Evolutionary conservation across 345 rosid species (phyloP).

Genomic region (Bruguiera gymnorhiza): DNA sequence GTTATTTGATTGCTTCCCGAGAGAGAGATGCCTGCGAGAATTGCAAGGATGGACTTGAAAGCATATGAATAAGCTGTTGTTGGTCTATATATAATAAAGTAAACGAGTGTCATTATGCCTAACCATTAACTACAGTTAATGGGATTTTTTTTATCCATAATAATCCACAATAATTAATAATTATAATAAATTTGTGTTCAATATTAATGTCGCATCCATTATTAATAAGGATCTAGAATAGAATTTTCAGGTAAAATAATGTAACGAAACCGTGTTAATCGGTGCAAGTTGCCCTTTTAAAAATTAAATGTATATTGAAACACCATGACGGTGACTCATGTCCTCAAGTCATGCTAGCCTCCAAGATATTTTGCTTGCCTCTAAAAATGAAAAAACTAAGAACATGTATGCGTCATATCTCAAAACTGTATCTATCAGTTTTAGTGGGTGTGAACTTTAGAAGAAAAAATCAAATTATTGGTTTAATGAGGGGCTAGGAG

Average conservation of each 20-base stretch:
- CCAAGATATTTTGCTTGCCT: neutral
- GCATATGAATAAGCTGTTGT: neutral
- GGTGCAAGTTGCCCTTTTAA: constrained; percentile 16
- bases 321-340: constrained; percentile 9
- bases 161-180: neutral
- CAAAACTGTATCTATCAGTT: too few relatives aligned
- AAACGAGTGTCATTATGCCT: neutral
- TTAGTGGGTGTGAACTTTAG: too few relatives aligned
- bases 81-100: neutral
- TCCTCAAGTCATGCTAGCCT: constrained; percentile 14
- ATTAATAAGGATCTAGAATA: too few relatives aligned
- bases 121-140: neutral
- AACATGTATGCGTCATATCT: too few relatives aligned
- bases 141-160: neutral
- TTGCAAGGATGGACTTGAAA: neutral
- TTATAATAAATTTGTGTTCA: neutral
- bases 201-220: too few relatives aligned
- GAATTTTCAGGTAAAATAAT: too few relatives aligned
- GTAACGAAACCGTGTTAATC: constrained; percentile 1
- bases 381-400: too few relatives aligned
- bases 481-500: too few relatives aligned
- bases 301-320: neutral
- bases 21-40: neutral
- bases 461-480: too few relatives aligned
- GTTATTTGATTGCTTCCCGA: neutral